Evolutionary conservation across 2,329 filamentous ascomycete genomes (phyloP).

Genomic region (Emmonsiellopsis sp.): DNA sequence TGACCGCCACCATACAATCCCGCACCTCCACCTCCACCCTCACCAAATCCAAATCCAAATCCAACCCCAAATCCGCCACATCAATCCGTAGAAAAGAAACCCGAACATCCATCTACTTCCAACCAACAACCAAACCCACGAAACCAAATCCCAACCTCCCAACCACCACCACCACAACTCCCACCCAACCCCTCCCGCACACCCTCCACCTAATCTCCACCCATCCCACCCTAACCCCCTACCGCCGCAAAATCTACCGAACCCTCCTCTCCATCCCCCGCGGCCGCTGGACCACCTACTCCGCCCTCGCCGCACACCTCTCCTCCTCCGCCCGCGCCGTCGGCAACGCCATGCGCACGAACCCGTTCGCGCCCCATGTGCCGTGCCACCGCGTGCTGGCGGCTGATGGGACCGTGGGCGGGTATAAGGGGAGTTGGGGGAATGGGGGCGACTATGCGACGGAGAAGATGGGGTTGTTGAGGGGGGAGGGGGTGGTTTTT

Average conservation of each 20-base stretch:
- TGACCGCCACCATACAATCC: not conserved
- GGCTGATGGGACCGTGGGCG: conserved; percentile 51
- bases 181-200: conserved; percentile 11
- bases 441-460: conserved; percentile 34
- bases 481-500: conserved; percentile 36
- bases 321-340: conserved; percentile 65
- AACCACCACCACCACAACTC: too few species aligned
- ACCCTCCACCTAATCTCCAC: conserved; percentile 32
- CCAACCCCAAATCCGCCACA: not conserved
- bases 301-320: conserved; percentile 57
- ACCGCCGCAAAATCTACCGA: conserved; percentile 51
- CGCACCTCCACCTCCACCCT: not conserved
- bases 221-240: conserved; percentile 40
- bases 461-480: conserved; percentile 32
- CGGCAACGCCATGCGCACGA: conserved; percentile 64
- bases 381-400: conserved; percentile 77
- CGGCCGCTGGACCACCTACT: conserved; percentile 71
- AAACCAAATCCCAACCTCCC: too few species aligned
- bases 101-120: not conserved
- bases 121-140: not conserved
- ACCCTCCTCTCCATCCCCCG: conserved; percentile 67
- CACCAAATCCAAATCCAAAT: not conserved
- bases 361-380: conserved; percentile 73
- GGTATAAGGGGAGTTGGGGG: conserved; percentile 43
- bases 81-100: not conserved